Conservation (phyloP, 106 monocot genomes). For the Allium sativum region DNA sequence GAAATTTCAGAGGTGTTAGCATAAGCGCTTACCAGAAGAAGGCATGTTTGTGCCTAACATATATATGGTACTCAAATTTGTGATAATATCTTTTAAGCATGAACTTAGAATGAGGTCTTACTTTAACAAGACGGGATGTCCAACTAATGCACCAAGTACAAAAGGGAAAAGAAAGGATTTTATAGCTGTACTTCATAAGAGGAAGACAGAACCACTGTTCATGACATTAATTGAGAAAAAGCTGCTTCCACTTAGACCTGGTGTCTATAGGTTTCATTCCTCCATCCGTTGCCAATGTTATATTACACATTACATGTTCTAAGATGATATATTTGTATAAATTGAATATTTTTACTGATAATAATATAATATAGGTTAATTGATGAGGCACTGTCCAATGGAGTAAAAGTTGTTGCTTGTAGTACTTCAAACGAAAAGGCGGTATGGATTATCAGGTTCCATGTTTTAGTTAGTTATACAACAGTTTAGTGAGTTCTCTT, state of each 20-base stretch:
- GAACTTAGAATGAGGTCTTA: constrained; percentile 89
- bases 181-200: constrained; percentile 90
- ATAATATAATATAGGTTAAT: constrained; percentile 84
- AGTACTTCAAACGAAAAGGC: constrained; percentile 99
- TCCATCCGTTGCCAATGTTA: too few relatives aligned
- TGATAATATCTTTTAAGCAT: not conserved
- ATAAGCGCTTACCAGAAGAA: too few relatives aligned
- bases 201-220: constrained; percentile 93
- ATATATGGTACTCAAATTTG: too few relatives aligned
- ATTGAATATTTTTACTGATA: too few relatives aligned
- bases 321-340: too few relatives aligned
- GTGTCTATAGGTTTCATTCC: constrained; percentile 73
- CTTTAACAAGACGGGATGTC: constrained; percentile 88
- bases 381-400: constrained; percentile 75
- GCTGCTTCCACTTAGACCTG: constrained; percentile 88
- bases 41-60: too few relatives aligned
- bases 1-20: not conserved
- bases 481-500: not conserved
- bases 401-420: constrained; percentile 91
- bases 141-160: constrained; percentile 62
- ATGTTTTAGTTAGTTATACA: constrained; percentile 4
- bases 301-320: too few relatives aligned
- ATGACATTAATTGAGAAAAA: constrained; percentile 94
- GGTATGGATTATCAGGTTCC: constrained; percentile 50
- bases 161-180: constrained; percentile 80